A percentile compares a stretch with the other conserved stretches of the same genome.
These are phyloP conservation scores for Pythium phragmiticola DNA, from an alignment of 352 stramenopile species.

Conservation along the genomic window DNA sequence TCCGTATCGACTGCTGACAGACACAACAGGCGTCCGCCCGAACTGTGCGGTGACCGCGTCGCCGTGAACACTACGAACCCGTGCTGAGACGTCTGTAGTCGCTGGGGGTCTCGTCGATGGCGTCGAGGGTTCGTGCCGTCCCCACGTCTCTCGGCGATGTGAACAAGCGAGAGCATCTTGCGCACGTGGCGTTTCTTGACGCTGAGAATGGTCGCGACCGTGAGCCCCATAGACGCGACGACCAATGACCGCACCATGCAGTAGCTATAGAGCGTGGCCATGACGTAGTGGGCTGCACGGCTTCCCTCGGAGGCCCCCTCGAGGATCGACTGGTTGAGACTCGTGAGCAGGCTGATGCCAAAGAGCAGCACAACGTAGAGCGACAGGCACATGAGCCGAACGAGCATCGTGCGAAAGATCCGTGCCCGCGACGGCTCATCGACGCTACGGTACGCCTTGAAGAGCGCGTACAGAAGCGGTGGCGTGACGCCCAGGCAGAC, in stretches of 20 bases:
- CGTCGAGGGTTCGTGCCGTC: neutral
- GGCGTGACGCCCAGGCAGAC: conserved; percentile 21
- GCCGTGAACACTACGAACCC: neutral
- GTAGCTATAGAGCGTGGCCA: conserved; percentile 17
- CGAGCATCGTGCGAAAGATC: conserved; percentile 31
- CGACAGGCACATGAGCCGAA: conserved; percentile 30
- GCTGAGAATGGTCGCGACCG: conserved; percentile 19
- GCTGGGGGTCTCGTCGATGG: neutral
- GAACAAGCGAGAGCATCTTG: neutral
- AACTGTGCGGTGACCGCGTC: conserved; percentile 1
- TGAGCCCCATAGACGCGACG: conserved; percentile 21
- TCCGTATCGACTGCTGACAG: conserved; percentile 27
- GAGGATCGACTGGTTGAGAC: conserved; percentile 16
- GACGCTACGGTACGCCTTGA: conserved; percentile 26
- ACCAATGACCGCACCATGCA: conserved; percentile 22
- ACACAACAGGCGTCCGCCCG: conserved; percentile 8
- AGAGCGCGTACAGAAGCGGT: conserved; percentile 20
- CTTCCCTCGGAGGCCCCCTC: neutral
- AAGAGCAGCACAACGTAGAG: conserved; percentile 33
- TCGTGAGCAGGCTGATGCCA: conserved; percentile 21
- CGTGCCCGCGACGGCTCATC: conserved; percentile 15
- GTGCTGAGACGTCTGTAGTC: neutral
- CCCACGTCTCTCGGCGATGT: neutral
- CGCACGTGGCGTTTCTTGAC: conserved; percentile 23
- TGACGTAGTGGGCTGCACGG: conserved; percentile 4